phyloP scores from a whole-genome alignment of 176 grass and related monocot genomes.

The Chrysopogon serrulatus region DNA sequence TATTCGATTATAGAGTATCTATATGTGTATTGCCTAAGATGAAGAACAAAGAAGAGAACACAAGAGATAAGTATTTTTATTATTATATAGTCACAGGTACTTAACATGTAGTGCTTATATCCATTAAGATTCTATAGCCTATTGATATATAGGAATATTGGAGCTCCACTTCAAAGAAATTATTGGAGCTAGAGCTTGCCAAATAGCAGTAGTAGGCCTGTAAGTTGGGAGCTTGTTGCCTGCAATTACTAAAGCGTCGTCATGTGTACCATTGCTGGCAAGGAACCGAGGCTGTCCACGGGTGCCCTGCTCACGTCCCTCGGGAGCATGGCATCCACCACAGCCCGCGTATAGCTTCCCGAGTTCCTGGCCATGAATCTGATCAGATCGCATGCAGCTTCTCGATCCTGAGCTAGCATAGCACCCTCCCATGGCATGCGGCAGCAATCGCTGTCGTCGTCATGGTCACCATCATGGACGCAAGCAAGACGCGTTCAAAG shows the following conservation, averaged over 20 bases:
- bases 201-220: too few relatives aligned
- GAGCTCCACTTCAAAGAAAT: too few relatives aligned
- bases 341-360: neutral
- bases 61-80: too few relatives aligned
- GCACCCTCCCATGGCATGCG: neutral
- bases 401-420: neutral
- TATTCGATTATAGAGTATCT: too few relatives aligned
- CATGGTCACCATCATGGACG: neutral
- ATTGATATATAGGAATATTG: too few relatives aligned
- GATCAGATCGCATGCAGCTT: neutral
- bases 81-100: too few relatives aligned
- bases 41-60: too few relatives aligned
- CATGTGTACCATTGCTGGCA: slow-evolving; percentile 15
- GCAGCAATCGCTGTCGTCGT: neutral
- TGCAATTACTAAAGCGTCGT: neutral
- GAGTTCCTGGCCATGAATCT: slow-evolving; percentile 17
- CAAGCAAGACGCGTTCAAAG: neutral
- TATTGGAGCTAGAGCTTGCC: too few relatives aligned
- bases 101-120: too few relatives aligned
- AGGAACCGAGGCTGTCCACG: slow-evolving; percentile 30
- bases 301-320: neutral
- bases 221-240: neutral
- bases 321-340: slow-evolving; percentile 22
- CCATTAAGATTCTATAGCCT: too few relatives aligned
- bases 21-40: too few relatives aligned